Evolutionary conservation across 495 filamentous ascomycete genomes (phyloP), one percentile per base, ranked within the genome.

Genomic region (Penicillium alfredii): DNA sequence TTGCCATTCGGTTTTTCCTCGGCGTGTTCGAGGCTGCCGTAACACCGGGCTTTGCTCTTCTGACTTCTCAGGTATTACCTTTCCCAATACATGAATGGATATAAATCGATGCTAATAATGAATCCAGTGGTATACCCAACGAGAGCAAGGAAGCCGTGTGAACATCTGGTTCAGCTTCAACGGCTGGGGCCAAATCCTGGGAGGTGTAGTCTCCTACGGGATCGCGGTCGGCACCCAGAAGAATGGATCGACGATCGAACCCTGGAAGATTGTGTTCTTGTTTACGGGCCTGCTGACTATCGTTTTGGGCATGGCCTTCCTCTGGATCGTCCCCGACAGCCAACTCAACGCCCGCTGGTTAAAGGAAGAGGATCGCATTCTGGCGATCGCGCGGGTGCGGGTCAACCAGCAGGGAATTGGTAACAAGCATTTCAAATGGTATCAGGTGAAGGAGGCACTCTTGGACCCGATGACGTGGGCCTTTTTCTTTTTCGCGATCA

Each of bases 261-360:
- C 75, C 1, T 84, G 80, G 80, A 80, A 81, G 58, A 76, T 84
- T 24, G 59, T 83, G 3, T 86, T 84, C 56, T 69, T 86, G 1
- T 66, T 80, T 14, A 79, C 74, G 1, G 81, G 82, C 1, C 60
- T 81, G 0, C 56, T 82, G 24, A 86, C 81, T 4, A 51, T 73
- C 1, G 47, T 56, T 1, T 63, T 82, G 35, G 78, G 80, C 15
- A 29, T 74, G 8, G 25, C 78, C 4, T 81, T 86, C 48, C 59
- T 81, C 10, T 80, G 69, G 55, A 51, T 80, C 16, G 64, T 87
- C 33, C 82, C 81, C 0, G 82, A 87, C 47, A 83, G 69, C 43
- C 82, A 84, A 42, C 56, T 81, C 36, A 82, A 83, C 46, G 77
- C 78, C 8, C 71, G 76, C 19, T 85, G 78, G 69, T 56, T 86